A percentile compares a stretch with the other conserved stretches of the same genome.
These are phyloP conservation scores for Ilex asprella DNA, from an alignment of 257 asterid species.

Conservation along the genomic window DNA sequence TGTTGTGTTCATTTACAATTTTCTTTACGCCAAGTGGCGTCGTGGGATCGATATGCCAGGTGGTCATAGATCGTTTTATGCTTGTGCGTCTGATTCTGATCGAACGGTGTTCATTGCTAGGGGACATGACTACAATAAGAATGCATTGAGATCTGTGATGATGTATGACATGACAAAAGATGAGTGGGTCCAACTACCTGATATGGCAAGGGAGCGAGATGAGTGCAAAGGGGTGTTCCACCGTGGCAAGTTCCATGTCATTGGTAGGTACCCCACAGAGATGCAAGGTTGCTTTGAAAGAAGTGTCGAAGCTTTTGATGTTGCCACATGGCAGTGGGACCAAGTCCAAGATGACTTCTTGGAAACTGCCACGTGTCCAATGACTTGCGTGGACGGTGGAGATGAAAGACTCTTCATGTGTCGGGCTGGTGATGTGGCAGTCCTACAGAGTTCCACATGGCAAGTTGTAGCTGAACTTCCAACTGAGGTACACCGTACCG, in stretches of 20 bases:
- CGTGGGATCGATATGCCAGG: slow-evolving; percentile 24
- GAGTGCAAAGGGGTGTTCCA: slow-evolving; percentile 19
- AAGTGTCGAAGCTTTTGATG: slow-evolving; percentile 8
- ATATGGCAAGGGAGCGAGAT: slow-evolving; percentile 17
- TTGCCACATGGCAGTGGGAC: slow-evolving; percentile 6
- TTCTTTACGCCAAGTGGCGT: slow-evolving; percentile 19
- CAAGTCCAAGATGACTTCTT: not conserved
- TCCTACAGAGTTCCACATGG: not conserved
- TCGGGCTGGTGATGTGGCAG: not conserved
- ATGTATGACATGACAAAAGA: slow-evolving; percentile 13
- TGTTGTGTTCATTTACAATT: slow-evolving; percentile 15
- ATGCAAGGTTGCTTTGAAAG: slow-evolving; percentile 15
- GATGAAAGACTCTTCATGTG: slow-evolving; percentile 4
- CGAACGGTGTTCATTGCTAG: slow-evolving; percentile 16
- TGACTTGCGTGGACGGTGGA: not conserved
- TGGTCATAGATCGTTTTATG: slow-evolving; percentile 8
- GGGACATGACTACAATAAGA: slow-evolving; percentile 17
- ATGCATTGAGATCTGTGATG: slow-evolving; percentile 8
- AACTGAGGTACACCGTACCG: not conserved
- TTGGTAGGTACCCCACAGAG: slow-evolving; percentile 12
- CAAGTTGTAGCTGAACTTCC: slow-evolving; percentile 2
- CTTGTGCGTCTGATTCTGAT: slow-evolving; percentile 15
- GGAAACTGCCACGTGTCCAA: not conserved
- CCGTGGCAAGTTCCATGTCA: slow-evolving; percentile 21
- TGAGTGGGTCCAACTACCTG: slow-evolving; percentile 14